Percentiles rank a stretch among this genome's conserved stretches.
Evolutionary conservation across 2,329 filamentous ascomycete species (phyloP).

Genomic region (Alternaria hordeiaustralica): DNA sequence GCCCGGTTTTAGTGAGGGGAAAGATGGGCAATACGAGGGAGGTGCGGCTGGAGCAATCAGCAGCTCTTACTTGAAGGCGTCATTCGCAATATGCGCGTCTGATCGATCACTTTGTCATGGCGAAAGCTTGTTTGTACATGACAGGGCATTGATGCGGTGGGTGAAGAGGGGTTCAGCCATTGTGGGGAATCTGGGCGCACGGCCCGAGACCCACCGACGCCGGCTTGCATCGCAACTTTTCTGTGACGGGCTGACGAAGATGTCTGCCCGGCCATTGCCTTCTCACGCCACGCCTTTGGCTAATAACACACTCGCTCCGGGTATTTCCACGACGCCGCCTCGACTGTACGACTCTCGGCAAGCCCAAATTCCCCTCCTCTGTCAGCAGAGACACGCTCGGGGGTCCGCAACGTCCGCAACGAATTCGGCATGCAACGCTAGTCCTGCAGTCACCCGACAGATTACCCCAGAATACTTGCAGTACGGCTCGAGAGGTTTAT

Average conservation of each 20-base stretch:
- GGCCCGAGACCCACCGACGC: slow-evolving; percentile 14
- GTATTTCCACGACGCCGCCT: neutral
- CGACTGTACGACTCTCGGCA: slow-evolving; percentile 1
- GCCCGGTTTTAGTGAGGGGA: neutral
- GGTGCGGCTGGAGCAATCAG: neutral
- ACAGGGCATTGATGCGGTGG: neutral
- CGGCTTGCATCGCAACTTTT: slow-evolving; percentile 23
- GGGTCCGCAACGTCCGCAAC: slow-evolving; percentile 28
- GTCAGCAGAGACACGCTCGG: slow-evolving; percentile 10
- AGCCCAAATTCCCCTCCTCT: neutral
- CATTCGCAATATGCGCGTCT: neutral
- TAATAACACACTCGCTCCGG: neutral
- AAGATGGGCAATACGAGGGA: neutral
- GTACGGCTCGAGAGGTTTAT: slow-evolving; percentile 15
- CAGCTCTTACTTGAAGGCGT: neutral
- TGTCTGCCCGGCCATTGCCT: slow-evolving; percentile 14
- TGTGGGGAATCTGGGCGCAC: neutral
- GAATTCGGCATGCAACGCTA: slow-evolving; percentile 27
- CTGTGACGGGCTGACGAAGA: slow-evolving; percentile 2
- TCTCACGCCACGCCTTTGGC: neutral
- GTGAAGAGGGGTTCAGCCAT: neutral
- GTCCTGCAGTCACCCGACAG: slow-evolving; percentile 22
- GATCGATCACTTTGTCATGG: neutral
- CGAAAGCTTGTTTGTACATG: neutral
- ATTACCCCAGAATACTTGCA: slow-evolving; percentile 18